Evolutionary conservation across 139 green algal genomes (phyloP), one percentile per base, ranked within the genome.

Genomic region (Picochlorum sp.): DNA sequence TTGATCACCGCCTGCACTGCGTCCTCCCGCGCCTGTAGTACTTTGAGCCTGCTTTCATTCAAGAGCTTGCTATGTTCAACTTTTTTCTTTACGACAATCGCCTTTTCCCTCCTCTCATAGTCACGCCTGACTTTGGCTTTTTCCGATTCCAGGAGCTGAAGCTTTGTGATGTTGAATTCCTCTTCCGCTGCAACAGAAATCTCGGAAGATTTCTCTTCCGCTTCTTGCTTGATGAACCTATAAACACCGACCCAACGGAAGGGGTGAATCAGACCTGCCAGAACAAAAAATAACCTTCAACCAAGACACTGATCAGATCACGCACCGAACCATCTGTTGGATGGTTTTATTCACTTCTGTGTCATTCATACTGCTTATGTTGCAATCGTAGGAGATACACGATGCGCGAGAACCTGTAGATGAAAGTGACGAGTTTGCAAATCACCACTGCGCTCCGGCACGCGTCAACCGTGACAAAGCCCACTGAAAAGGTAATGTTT

Each of bases 161-260:
- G 77, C 80, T 98, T 98, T 68, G 96, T 88, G 26, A 98, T 87
- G 76, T 97, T 97, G 74, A 98, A 98, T 75, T 92, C 91, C 84
- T 99, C 94, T 70, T 99, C 92, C 14, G 94, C 88, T 18, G 91
- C 89, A 20, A 98, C 85, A 3, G 45, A 62, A 66, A 99, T 98
- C 65, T 99, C 94, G 28, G 90, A 95, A 20, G 94, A 85, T 71
- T 99, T 99, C 69, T 99, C 94, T 60, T 97, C 85, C 6, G 94
- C 94, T 72, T 99, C 94, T 81, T 99, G 94, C 66, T 89, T 85
- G 59, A 99, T 98, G 71, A 99, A 99, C 44, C 63, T 75, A 37
- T 49, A 61, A 14, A 16, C 34, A 41, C 8, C 13, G 26, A 34
- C 23, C 8, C 7, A 59, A 37, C 14, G 18, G 18, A 54, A n/a